Conservation (phyloP, 2,329 filamentous ascomycete species). For the Pestalotiopsis sp. region DNA sequence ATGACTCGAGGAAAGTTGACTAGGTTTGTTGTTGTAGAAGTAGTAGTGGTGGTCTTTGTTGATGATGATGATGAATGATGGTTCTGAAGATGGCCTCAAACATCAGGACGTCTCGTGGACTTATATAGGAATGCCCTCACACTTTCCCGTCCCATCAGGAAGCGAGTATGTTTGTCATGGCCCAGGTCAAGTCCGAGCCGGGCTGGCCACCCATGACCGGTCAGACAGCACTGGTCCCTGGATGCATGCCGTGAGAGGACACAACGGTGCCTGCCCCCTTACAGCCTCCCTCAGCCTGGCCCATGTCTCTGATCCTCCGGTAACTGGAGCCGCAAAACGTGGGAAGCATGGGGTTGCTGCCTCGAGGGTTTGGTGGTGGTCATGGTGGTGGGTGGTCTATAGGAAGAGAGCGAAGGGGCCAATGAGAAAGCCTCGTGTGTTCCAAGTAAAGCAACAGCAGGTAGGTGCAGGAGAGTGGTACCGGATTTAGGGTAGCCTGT, state of each 20-base stretch:
- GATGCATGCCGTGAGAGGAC: slow-evolving; percentile 6
- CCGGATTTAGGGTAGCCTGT: background rate
- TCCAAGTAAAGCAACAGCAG: slow-evolving; percentile 8
- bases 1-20: slow-evolving; percentile 6
- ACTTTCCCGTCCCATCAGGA: background rate
- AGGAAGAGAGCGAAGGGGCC: background rate
- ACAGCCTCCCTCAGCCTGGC: slow-evolving; percentile 7
- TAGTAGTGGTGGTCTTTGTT: background rate
- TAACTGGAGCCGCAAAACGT: slow-evolving; percentile 8
- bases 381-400: background rate
- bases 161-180: background rate
- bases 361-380: background rate
- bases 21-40: slow-evolving; percentile 1
- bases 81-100: slow-evolving; percentile 1
- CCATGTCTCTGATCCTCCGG: background rate
- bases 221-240: background rate
- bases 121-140: slow-evolving; percentile 13
- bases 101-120: background rate
- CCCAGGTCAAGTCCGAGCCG: background rate
- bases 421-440: background rate
- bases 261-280: slow-evolving; percentile 8
- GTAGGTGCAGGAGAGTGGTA: background rate
- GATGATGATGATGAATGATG: background rate
- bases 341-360: background rate
- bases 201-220: background rate